A percentile compares a stretch with the other conserved stretches of the same genome.
Evolutionary conservation across 2,329 filamentous ascomycete genomes (phyloP).

Genomic region (Colletotrichum eleusines): DNA sequence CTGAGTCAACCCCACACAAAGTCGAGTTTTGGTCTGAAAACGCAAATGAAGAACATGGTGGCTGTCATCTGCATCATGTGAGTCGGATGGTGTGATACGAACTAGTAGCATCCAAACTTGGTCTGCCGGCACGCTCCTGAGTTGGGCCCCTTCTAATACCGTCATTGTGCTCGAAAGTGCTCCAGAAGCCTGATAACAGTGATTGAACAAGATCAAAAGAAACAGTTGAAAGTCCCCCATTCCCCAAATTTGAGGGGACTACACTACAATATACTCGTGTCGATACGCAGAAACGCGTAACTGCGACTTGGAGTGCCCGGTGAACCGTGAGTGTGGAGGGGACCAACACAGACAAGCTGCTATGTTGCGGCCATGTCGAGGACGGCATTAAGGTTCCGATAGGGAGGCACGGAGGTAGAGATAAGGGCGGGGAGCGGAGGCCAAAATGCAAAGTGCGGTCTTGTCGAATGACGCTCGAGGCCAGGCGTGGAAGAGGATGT

Average conservation of each 20-base stretch:
- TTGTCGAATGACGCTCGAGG: background rate
- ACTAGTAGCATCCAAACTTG: slow-evolving; percentile 14
- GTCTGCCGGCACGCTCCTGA: background rate
- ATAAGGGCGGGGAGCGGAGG: background rate
- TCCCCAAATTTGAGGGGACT: background rate
- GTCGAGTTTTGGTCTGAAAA: background rate
- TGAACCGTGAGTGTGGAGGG: background rate
- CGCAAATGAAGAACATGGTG: background rate
- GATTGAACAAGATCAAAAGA: background rate
- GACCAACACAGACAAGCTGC: background rate
- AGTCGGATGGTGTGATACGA: slow-evolving; percentile 17
- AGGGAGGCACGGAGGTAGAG: background rate
- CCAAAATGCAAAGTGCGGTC: no score
- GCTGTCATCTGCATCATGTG: slow-evolving; percentile 31
- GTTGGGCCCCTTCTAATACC: background rate
- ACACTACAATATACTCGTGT: background rate
- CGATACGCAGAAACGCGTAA: background rate
- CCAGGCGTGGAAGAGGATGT: background rate
- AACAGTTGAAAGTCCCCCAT: no score
- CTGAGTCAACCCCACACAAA: slow-evolving; percentile 12
- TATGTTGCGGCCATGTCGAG: background rate
- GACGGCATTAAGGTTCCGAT: background rate
- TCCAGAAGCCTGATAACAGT: background rate
- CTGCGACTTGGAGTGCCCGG: background rate
- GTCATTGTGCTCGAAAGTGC: background rate